Percentiles rank a stretch among this genome's conserved stretches.
Evolutionary conservation across 1,284 basidiomycete species (phyloP).

Genomic region (Pterula multifida): DNA sequence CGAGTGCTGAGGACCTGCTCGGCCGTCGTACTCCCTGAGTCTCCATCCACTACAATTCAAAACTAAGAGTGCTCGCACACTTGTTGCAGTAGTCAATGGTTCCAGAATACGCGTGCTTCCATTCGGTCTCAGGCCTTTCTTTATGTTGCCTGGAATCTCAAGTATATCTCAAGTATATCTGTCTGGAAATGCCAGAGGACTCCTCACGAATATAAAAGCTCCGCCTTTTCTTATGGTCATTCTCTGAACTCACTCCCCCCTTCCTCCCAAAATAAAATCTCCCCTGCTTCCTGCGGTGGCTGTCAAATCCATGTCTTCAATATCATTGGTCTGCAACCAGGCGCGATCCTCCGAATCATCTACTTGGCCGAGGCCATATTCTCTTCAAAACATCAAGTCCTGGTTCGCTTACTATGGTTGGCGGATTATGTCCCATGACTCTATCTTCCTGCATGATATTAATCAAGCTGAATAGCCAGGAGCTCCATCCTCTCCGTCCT

Average conservation of each 20-base stretch:
- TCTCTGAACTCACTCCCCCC: background rate
- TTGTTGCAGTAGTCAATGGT: background rate
- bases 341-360: background rate
- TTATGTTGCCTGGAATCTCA: background rate
- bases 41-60: background rate
- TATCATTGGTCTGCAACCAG: background rate
- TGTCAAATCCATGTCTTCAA: background rate
- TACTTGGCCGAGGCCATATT: slow-evolving; percentile 16
- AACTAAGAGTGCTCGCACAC: background rate
- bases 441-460: slow-evolving; percentile 6
- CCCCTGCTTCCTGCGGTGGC: background rate
- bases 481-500: slow-evolving; percentile 51
- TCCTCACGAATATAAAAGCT: background rate
- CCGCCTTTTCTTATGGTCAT: background rate
- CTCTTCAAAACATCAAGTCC: slow-evolving; percentile 28
- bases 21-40: background rate
- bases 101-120: background rate
- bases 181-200: background rate
- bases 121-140: background rate
- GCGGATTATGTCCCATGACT: background rate
- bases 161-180: too few species aligned
- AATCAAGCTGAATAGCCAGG: slow-evolving; percentile 31
- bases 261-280: background rate
- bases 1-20: background rate
- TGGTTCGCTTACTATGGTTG: slow-evolving; percentile 34